Evolutionary conservation across 1,284 basidiomycete species (phyloP), one percentile per base, ranked within the genome.

Genomic region (Malassezia furfur): DNA sequence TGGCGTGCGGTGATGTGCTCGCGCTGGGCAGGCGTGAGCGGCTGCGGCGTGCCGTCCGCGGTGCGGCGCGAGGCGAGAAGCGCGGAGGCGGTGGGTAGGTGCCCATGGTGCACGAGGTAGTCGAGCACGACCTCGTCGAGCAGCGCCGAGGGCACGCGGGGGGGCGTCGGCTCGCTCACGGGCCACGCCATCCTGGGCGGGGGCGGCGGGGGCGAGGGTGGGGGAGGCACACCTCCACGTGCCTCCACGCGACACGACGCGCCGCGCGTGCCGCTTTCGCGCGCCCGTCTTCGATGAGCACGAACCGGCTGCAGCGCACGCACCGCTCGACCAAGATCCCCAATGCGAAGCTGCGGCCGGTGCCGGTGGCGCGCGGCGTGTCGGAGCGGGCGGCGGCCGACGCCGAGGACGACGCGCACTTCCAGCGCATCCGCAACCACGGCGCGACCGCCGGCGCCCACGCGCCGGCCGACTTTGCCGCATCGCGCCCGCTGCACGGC

Each of bases 101-200:
- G 87, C 57, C 84, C 84, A 41, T 81, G 80, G 66, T 88, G 85
- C 54, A 82, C 80, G 3, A 91, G 80, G 67, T 89, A 91, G 66
- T 89, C 85, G 45, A 89, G 78, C 7, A 91, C 84, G 38, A 91
- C 77, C 40, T 22, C 21, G 30, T 43, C 43, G 19, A 28, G 43
- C 15, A 31, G 15, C 22, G 25, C 43, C 25, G n/a, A 17, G 17
- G 36, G 36, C 36, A n/a, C 36, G n/a, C 17, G 36, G 11, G 17
- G 25, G 25, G 25, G 6, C n/a, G 36, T 17, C 15, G 7, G 36
- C n/a, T 19, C 15, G n/a, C n/a, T 38, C n/a, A 17, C 36, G 15
- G 15, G 36, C 36, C n/a, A n/a, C 36, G 15, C 15, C 36, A 38
- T 19, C 15, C 25, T 28, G 25, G 25, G 25, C 25, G 25, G 25